Evolutionary conservation across 2,329 filamentous ascomycete species (phyloP), one percentile per base, ranked within the genome.

Genomic region (Xylaria sp.): DNA sequence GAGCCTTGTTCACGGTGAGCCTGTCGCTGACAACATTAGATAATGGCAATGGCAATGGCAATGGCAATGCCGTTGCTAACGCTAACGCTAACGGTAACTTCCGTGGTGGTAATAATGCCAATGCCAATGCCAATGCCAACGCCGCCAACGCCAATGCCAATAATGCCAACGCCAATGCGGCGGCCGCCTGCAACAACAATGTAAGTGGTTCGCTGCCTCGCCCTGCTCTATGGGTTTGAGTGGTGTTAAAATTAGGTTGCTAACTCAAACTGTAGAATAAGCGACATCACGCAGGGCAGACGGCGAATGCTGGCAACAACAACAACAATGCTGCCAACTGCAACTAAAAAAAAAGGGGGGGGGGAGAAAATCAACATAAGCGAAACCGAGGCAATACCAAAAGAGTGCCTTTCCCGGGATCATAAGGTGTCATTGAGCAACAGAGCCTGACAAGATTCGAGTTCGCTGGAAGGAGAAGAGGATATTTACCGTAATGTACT

Each of bases 121-220:
- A 39, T 36, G 45, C 49, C 44, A 63, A 61, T 45, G 55, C 42
- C 17, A 59, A 58, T 27, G 42, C 39, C 17, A 57, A 63, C 27
- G 49, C 47, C 29, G 45, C 47, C 44, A 63, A 61, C 39, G 58
- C 49, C 11, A 58, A 57, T 36, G 42, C 39, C 44, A 7, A 36
- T 36, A 29, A 36, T 36, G 44, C 47, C 9, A 62, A 65, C 10
- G 54, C 61, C 38, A 66, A 61, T 42, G 68, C 50, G 11, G 69
- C 68, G 11, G 69, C 68, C 4, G 69, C 71, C 27, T 69, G 66
- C 57, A 71, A 69, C 62, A 73, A 70, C 63, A 69, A 68, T 44
- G 65, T 65, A 20, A 61, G 65, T 54, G n/a, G 15, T 39, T 53
- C 6, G 27, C 11, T 33, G 17, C 6, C n/a, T 47, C 3, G 9